phyloP scores from a whole-genome alignment of 2,329 filamentous ascomycete genomes.

The Aureobasidium pullulans region DNA sequence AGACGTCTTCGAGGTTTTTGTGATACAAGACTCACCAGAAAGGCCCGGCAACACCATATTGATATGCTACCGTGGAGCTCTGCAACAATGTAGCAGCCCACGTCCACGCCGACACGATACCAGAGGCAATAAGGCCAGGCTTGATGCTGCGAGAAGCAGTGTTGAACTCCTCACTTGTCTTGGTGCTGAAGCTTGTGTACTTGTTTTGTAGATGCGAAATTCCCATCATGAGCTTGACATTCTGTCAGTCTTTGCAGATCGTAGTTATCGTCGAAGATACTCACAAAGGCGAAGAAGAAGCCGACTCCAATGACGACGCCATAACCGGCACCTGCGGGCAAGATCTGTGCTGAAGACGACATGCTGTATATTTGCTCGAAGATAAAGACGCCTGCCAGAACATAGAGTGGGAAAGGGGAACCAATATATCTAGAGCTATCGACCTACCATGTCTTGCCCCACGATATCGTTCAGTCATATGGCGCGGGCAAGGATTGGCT shows the following conservation, averaged over 20 bases:
- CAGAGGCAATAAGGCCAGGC: conserved; percentile 74
- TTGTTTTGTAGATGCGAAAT: conserved; percentile 21
- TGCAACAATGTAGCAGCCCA: conserved; percentile 43
- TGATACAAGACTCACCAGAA: background rate
- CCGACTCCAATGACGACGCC: conserved; percentile 68
- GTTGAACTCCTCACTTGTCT: conserved; percentile 86
- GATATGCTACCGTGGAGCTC: conserved; percentile 27
- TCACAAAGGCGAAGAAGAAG: conserved; percentile 55
- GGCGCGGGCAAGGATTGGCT: background rate
- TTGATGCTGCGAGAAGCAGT: conserved; percentile 81
- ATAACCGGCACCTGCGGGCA: conserved; percentile 49
- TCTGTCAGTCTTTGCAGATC: background rate
- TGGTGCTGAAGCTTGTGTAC: conserved; percentile 52
- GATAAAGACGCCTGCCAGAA: background rate
- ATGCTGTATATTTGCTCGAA: background rate
- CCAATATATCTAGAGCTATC: background rate
- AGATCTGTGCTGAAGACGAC: conserved; percentile 11
- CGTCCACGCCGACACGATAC: conserved; percentile 83
- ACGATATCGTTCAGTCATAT: background rate
- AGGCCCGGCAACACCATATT: conserved; percentile 25
- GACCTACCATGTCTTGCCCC: background rate
- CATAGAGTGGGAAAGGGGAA: background rate
- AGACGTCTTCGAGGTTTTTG: background rate
- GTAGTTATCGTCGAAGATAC: background rate
- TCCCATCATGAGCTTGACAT: conserved; percentile 9